phyloP scores from a whole-genome alignment of 1,284 basidiomycete species.

The Apiotrichum sp. region DNA sequence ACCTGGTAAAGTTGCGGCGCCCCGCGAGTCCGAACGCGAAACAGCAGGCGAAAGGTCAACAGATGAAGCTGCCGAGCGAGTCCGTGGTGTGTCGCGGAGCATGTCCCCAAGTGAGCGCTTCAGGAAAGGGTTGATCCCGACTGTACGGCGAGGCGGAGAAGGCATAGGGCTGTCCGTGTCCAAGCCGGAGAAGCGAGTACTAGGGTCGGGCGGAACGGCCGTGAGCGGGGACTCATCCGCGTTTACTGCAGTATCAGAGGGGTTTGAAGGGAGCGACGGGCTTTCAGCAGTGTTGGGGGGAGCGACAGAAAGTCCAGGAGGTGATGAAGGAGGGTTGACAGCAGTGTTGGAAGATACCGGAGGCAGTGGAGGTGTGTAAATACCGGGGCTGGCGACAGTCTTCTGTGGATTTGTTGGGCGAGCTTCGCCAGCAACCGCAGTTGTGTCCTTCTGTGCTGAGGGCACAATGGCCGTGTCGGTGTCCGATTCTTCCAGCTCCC shows the following conservation, averaged over 20 bases:
- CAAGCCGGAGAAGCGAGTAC: not conserved
- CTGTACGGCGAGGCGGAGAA: not conserved
- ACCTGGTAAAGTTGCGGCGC: not conserved
- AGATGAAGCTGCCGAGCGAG: not conserved
- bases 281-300: not conserved
- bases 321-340: not conserved
- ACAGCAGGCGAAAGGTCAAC: not conserved
- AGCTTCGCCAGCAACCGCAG: not conserved
- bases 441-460: not conserved
- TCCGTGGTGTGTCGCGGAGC: not conserved
- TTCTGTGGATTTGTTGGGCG: not conserved
- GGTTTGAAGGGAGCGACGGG: not conserved
- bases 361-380: not conserved
- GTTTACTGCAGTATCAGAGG: not conserved
- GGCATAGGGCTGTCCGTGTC: not conserved
- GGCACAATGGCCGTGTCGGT: not conserved
- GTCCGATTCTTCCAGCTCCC: not conserved
- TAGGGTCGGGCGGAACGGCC: not conserved
- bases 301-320: not conserved
- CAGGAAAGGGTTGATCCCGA: constrained; percentile 9
- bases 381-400: not conserved
- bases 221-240: not conserved
- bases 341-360: not conserved
- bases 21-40: not conserved
- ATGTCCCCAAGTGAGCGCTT: constrained; percentile 13